Evolutionary conservation across 2,329 filamentous ascomycete species (phyloP), one percentile per base, ranked within the genome.

Genomic region (Raffaelea ambrosiae): DNA sequence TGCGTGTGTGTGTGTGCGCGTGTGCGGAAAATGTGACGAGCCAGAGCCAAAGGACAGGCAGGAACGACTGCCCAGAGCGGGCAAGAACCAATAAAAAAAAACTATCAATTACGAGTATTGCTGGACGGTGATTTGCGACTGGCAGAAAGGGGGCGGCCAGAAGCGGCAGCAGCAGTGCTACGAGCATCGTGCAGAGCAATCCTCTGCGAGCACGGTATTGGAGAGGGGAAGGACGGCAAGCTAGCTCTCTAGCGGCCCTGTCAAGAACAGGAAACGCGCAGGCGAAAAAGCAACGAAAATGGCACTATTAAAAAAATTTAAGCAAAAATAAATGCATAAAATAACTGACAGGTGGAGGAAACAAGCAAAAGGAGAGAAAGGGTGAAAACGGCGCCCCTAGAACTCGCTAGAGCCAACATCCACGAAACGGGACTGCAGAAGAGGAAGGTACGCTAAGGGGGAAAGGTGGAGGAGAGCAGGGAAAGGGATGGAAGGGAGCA

Each of bases 401-500:
- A n/a, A n/a, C n/a, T n/a, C n/a, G n/a, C n/a, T 38, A 38, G 35
- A 26, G 23, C 47, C 18, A 29, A 35, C 13, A 29, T n/a, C 26
- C 19, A 23, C 10, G 22, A 46, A 26, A 31, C 19, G 45, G 26
- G 13, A 14, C 43, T 20, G 43, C 26, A 42, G 48, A 50, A 33
- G 43, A 47, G 51, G 43, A 43, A 43, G 43, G 48, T 21, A 44
- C 39, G 45, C 39, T 33, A 40, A 43, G 35, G 29, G 35, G 33
- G 35, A 20, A 29, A 41, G 43, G 43, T 29, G 38, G 29, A 40
- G 43, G n/a, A 19, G n/a, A 38, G n/a, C n/a, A n/a, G n/a, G n/a
- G n/a, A n/a, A n/a, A n/a, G n/a, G n/a, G n/a, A n/a, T n/a, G n/a
- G n/a, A n/a, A n/a, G n/a, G n/a, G n/a, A n/a, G n/a, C n/a, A n/a